phyloP scores from a whole-genome alignment of 495 filamentous ascomycete genomes.

The Tuber brumale region DNA sequence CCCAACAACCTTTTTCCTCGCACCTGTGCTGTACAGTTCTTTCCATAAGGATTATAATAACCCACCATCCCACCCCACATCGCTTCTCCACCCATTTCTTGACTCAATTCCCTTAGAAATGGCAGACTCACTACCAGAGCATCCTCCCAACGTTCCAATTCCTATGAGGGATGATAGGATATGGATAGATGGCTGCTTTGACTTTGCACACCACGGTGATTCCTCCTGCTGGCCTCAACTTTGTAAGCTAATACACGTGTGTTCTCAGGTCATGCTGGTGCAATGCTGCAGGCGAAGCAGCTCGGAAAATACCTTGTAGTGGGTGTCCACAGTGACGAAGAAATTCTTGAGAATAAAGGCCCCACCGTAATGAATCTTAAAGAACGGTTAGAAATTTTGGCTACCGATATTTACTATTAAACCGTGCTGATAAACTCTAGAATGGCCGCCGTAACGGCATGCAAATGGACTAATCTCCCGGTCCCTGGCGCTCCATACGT shows the following conservation, averaged over 20 bases:
- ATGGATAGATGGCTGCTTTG: constrained; percentile 98
- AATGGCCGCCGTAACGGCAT: constrained; percentile 81
- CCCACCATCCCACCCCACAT: neutral
- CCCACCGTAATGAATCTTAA: constrained; percentile 92
- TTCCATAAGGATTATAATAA: too few relatives aligned
- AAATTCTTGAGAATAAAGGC: constrained; percentile 92
- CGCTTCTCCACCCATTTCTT: neutral
- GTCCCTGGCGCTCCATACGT: constrained; percentile 90
- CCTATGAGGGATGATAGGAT: constrained; percentile 59
- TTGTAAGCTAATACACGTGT: neutral
- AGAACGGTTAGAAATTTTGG: constrained; percentile 52
- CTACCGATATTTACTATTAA: neutral
- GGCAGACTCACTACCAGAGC: constrained; percentile 29
- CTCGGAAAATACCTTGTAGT: constrained; percentile 82
- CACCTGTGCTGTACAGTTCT: neutral
- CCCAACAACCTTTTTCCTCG: constrained; percentile 1
- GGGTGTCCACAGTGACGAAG: constrained; percentile 89
- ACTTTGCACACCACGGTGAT: constrained; percentile 93
- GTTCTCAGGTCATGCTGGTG: constrained; percentile 76
- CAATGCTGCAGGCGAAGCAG: constrained; percentile 85
- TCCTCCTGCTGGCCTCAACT: neutral
- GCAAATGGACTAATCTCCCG: constrained; percentile 81
- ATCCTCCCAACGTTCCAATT: constrained; percentile 29
- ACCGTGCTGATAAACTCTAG: neutral
- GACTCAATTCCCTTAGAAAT: constrained; percentile 11